Evolutionary conservation across 345 rosid species (phyloP), one percentile per base, ranked within the genome.

Genomic region (Acer saccharum): DNA sequence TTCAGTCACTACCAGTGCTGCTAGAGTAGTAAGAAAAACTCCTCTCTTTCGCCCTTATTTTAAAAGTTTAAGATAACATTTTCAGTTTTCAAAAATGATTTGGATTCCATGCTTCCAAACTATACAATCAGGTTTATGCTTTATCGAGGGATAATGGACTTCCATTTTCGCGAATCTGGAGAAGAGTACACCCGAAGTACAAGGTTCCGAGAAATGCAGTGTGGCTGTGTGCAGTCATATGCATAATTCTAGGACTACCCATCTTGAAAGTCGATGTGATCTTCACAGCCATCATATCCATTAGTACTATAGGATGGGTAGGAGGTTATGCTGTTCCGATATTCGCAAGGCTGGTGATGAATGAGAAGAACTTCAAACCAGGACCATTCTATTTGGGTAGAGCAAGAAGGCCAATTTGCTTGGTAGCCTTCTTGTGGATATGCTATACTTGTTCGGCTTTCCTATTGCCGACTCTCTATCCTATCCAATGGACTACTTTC

Each of bases 301-400:
- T 86, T 66, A 81, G 88, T 70, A 90, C 91, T 8, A 90, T 90
- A 12, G 92, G 94, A 16, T 88, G 94, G 94, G 92, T 87, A 2
- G 92, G 92, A 0, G 88, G 92, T 17, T 90, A 90, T 10, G 94
- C 87, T 6, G 89, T 88, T 29, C 90, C 90, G 9, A 87, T 88
- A 69, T 90, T 87, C 9, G 90, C 90, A 2, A 81, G 92, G 79
- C 83, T 87, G 87, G 88, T 87, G 9, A 90, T 88, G 89, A 23
- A 55, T 10, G 94, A 90, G 87, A 78, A 84, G 82, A 81, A 84
- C 77, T 88, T 90, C 69, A 84, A 85, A 41, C 79, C 92, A 4
- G 92, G 92, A 2, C 92, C 94, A 1, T 90, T 90, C 68, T 88
- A 87, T 71, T n/a, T 90, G 77, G 94, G 92, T 11, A 86, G 41